Evolutionary conservation across 768 basidiomycete genomes (phyloP), one percentile per base, ranked within the genome.

Genomic region (Kwoniella sp.): DNA sequence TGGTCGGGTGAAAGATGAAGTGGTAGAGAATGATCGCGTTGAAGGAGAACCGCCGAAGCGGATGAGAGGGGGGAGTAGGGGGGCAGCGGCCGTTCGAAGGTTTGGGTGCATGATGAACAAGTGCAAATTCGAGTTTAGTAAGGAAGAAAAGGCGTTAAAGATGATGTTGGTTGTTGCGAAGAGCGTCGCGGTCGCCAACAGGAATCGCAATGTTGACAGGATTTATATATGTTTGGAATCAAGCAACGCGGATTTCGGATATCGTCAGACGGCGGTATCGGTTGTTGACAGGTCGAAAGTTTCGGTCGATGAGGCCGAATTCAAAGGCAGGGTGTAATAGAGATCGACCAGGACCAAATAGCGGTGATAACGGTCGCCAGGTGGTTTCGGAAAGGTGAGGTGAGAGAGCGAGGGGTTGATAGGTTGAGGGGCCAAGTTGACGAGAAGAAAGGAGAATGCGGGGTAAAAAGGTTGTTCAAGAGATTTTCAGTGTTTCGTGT

Each of bases 21-120:
- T 50, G 17, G 54, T 27, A 26, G 55, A n/a, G 62, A 68, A 63
- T 29, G 36, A 46, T 33, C 59, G 64, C 8, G 52, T 22, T 48
- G 63, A 52, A 40, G 63, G 47, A 30, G 63, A 54, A 24, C 60
- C 33, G 30, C 48, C 60, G 12, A 67, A 58, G n/a, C 62, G 50
- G 40, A 65, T 59, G 13, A 68, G 48, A 13, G 70, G 65, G 15
- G 71, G 68, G 10, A 71, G 59, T 40, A 63, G 65, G 5, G 68
- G 36, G 15, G 55, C 30, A 22, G 59, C 48, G 24, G 70, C 40
- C 19, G 72, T 64, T 26, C 74, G 74, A 48, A 76, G 72, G 33
- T 76, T 73, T 19, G 74, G 72, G 68, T 76, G 74, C 74, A 76
- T 76, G 49, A 21, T 71, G 63, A 52, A 30, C 10, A 29, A 48